Conservation (phyloP, 83 land plant species). For the Larix sibirica region DNA sequence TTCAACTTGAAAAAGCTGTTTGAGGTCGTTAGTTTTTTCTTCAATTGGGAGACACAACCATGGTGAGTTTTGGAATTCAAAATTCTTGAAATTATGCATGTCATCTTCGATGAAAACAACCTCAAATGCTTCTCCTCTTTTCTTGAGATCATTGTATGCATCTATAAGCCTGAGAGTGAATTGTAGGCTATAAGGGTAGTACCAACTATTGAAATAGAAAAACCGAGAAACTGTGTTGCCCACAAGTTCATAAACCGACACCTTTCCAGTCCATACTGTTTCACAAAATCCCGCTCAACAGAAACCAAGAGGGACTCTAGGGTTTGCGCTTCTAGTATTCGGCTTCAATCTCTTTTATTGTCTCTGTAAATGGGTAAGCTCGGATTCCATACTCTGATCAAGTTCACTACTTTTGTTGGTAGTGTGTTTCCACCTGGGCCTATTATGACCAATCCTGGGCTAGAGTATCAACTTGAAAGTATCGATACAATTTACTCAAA, state of each 20-base stretch:
- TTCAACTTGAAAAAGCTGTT: constrained; percentile 34
- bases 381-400: constrained; percentile 49
- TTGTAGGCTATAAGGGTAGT: no score
- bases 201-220: no score
- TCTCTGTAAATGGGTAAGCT: constrained; percentile 69
- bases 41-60: no score
- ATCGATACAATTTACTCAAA: constrained; percentile 29
- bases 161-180: no score
- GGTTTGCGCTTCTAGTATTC: constrained; percentile 16
- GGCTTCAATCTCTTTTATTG: constrained; percentile 33
- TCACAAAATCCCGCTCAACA: constrained; percentile 31
- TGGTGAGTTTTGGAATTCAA: no score
- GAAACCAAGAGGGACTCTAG: constrained; percentile 71
- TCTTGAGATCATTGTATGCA: no score
- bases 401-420: constrained; percentile 36
- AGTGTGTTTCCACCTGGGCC: constrained; percentile 66
- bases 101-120: no score
- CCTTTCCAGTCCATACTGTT: constrained; percentile 21
- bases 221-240: no score
- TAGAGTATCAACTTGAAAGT: constrained; percentile 39
- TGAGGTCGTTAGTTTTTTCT: no score
- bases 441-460: constrained; percentile 50
- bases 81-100: no score
- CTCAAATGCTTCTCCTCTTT: no score
- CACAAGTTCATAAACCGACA: no score